Base-by-base conservation (phyloP, 148 eudicot species). In the Nepenthes mirabilis region DNA sequence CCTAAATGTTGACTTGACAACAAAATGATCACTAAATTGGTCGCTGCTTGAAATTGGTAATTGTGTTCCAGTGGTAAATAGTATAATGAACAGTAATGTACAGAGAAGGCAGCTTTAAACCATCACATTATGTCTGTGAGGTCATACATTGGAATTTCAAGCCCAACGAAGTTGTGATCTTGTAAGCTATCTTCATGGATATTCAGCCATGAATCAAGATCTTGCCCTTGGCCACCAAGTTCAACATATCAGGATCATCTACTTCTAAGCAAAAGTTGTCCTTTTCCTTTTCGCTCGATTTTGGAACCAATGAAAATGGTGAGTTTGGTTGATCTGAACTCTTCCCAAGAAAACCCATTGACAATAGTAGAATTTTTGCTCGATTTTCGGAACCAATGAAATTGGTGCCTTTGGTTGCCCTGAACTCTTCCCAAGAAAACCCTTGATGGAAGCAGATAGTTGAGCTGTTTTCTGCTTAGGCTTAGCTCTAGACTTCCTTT, bases 141-240 rank as follows among this genome's bases (percentile, higher is more conserved):
- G 72, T 85, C 91, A 82, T 85, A 87, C 91, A 78, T 85, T 47
- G 91, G 91, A 73, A 85, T 85, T 67, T 78, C 83, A 74, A 85
- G 91, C 60, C 85, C 91, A 69, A 67, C 64, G 74, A 58, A 75
- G 60, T 80, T 74, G 45, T 65, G 59, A 66, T 85, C 91, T 62
- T 74, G 85, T 10, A 82, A 61, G 14, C 74, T 80, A n/a, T 82
- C 87, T 50, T 82, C 91, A 43, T 78, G 87, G 33, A 85, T 78
- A 72, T 82, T 85, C 68, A 85, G 74, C 91, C 91, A 85, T 13
- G 91, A 85, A 63, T 76, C 87, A 67, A 85, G 59, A 63, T 84
- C 90, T 64, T 81, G 69, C 65, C 82, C 86, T 68, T 79, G 81
- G 62, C 66, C 82, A 59, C 68, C 82, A 59, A 83, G 72, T 66